Percentiles rank a stretch among this genome's conserved stretches.
These are phyloP conservation scores for Beauveria bassiana DNA, from an alignment of 2,329 filamentous ascomycete genomes.

Conservation along the genomic window DNA sequence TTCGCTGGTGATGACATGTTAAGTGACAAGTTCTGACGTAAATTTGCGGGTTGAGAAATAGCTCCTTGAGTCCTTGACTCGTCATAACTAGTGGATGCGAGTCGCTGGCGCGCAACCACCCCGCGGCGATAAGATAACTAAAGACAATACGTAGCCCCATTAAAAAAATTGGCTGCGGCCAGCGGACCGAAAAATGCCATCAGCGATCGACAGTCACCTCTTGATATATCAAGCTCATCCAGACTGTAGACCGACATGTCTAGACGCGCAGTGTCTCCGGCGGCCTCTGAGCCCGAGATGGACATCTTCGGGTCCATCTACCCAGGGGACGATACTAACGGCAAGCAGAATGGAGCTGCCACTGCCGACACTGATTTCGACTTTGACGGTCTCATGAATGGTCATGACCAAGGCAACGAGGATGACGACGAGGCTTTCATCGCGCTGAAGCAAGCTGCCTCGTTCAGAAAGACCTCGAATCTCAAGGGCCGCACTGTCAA, in stretches of 20 bases:
- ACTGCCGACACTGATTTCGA: constrained; percentile 40
- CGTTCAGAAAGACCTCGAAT: constrained; percentile 77
- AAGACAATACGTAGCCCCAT: constrained; percentile 14
- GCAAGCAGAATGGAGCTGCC: constrained; percentile 28
- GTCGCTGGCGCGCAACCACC: constrained; percentile 11
- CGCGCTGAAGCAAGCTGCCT: constrained; percentile 75
- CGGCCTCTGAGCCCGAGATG: constrained; percentile 80
- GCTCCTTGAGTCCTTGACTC: too few species aligned
- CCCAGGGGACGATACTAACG: constrained; percentile 47
- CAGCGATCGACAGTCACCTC: neutral
- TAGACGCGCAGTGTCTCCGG: constrained; percentile 68
- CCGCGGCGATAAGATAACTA: constrained; percentile 32
- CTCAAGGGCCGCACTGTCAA: constrained; percentile 80
- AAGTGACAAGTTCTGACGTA: too few species aligned
- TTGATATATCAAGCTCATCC: neutral
- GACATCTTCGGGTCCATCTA: constrained; percentile 81
- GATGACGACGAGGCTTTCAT: constrained; percentile 85
- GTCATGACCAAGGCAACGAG: constrained; percentile 36
- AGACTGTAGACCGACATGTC: constrained; percentile 45
- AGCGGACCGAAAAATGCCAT: neutral
- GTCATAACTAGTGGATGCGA: too few species aligned
- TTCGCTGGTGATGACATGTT: too few species aligned
- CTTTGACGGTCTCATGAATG: constrained; percentile 54
- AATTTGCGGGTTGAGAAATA: too few species aligned
- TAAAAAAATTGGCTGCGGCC: constrained; percentile 24